Conservation (phyloP, 441 rosid genomes). For the Raphanus hybrid region DNA sequence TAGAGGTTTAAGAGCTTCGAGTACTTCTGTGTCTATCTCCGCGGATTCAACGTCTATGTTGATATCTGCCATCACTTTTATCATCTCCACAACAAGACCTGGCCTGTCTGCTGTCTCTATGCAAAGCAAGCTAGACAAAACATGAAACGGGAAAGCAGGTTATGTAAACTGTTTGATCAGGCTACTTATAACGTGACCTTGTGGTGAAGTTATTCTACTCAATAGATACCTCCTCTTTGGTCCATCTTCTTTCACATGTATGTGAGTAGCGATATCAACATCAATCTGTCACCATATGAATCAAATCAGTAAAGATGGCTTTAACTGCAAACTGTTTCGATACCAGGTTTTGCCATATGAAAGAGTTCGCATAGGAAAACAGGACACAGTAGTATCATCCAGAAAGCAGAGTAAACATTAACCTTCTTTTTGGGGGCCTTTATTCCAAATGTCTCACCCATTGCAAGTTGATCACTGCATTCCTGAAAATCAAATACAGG, state of each 20-base stretch:
- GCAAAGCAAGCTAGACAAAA: conserved; percentile 57
- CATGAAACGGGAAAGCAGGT: not conserved
- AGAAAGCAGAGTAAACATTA: conserved; percentile 3
- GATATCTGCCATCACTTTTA: conserved; percentile 62
- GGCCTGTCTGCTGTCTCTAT: conserved; percentile 80
- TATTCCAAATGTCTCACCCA: conserved; percentile 97
- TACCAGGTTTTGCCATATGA: not conserved
- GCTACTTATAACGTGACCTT: not conserved
- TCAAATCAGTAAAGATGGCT: not conserved
- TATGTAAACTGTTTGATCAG: not conserved
- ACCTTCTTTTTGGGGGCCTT: conserved; percentile 92
- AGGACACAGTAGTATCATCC: not conserved
- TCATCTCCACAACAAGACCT: conserved; percentile 72
- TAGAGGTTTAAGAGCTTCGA: not conserved
- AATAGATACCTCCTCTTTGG: conserved; percentile 70
- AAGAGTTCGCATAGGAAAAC: not conserved
- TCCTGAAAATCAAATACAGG: conserved; percentile 57
- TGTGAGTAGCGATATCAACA: conserved; percentile 79
- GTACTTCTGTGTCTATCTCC: conserved; percentile 74
- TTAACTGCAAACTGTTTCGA: not conserved
- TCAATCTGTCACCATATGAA: conserved; percentile 67
- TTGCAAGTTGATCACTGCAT: conserved; percentile 86
- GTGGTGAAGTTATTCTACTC: conserved; percentile 10
- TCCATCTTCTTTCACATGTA: conserved; percentile 76
- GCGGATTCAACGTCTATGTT: conserved; percentile 74